Evolutionary conservation across 2,329 filamentous ascomycete species (phyloP), one percentile per base, ranked within the genome.

Genomic region (Colletotrichum somersetense): DNA sequence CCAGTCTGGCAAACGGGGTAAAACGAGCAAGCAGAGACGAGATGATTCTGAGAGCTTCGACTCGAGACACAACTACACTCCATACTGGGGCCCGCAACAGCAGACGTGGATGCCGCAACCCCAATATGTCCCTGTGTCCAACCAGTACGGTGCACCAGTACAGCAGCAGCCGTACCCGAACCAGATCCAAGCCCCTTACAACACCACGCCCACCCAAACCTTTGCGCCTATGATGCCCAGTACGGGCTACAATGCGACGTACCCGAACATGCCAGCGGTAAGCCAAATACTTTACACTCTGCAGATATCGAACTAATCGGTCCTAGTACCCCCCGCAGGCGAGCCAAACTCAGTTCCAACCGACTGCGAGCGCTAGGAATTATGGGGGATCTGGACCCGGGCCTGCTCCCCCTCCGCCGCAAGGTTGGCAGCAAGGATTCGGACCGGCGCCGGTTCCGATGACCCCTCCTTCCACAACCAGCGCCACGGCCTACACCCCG

Each of bases 1-100:
- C 55, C 91, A 90, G 75, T 87, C 91, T 75, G 90, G 91, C 57
- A 94, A 94, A 77, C 85, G 93, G 89, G 83, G 91, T 81, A 86
- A 93, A 88, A 78, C 91, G 81, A 79, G 82, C 72, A 91, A 89
- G 78, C 89, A 91, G 76, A 87, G 89, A 53, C 86, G 89, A 57
- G 89, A 91, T 73, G 89, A 92, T 77, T 90, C 89, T 0, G 90
- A 91, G 75, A 87, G 85, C 74, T 92, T 92, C 73, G 90, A 92
- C 76, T 89, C 89, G 14, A 85, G 90, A 65, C 89, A 89, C 69
- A 90, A 92, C 71, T 95, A 93, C 79, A 89, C 90, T n/a, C 85
- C 89, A 5, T 92, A 89, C 78, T 93, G 90, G 80, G 86, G 87
- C 30, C 84, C 85, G 74, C 86, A 89, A 72, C 88, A 90, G 75